Conservation (phyloP, 352 stramenopile species). For the Globisporangium cylindrosporum region DNA sequence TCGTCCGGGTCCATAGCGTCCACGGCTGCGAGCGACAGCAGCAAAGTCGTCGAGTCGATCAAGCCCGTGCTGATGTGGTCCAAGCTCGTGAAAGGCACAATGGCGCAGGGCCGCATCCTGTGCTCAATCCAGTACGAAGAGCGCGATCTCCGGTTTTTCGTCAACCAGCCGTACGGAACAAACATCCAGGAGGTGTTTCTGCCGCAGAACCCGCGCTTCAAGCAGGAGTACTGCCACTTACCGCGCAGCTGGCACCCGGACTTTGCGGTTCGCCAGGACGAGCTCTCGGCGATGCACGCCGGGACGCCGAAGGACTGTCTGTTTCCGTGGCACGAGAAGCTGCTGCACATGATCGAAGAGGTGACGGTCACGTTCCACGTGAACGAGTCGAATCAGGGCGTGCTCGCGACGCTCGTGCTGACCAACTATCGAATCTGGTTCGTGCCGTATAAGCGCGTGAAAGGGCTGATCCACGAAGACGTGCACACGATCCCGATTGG, state of each 20-base stretch:
- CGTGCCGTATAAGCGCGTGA: slow-evolving; percentile 72
- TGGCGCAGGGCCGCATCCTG: slow-evolving; percentile 59
- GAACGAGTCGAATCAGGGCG: slow-evolving; percentile 82
- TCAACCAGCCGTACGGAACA: slow-evolving; percentile 70
- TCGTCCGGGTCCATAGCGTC: slow-evolving; percentile 20
- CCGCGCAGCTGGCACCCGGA: slow-evolving; percentile 82
- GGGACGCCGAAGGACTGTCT: slow-evolving; percentile 69
- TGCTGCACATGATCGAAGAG: slow-evolving; percentile 85
- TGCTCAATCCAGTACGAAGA: slow-evolving; percentile 78
- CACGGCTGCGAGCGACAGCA: slow-evolving; percentile 16
- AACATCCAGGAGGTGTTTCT: slow-evolving; percentile 78
- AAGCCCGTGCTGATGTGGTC: slow-evolving; percentile 74
- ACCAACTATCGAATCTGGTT: slow-evolving; percentile 87
- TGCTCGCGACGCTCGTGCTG: slow-evolving; percentile 73
- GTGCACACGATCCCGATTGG: slow-evolving; percentile 78
- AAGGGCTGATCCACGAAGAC: slow-evolving; percentile 76
- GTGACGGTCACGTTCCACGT: slow-evolving; percentile 87
- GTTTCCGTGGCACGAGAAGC: slow-evolving; percentile 82
- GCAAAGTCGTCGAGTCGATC: slow-evolving; percentile 23
- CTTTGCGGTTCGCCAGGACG: slow-evolving; percentile 53
- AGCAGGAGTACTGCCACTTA: slow-evolving; percentile 71
- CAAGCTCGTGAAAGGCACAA: slow-evolving; percentile 55
- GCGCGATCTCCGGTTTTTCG: slow-evolving; percentile 54
- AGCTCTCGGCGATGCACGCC: slow-evolving; percentile 62
- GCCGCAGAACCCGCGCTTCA: slow-evolving; percentile 77